Percentiles rank a stretch among this genome's conserved stretches.
Conservation (phyloP, 208 protist species). For the Acanthamoeba royreba region DNA sequence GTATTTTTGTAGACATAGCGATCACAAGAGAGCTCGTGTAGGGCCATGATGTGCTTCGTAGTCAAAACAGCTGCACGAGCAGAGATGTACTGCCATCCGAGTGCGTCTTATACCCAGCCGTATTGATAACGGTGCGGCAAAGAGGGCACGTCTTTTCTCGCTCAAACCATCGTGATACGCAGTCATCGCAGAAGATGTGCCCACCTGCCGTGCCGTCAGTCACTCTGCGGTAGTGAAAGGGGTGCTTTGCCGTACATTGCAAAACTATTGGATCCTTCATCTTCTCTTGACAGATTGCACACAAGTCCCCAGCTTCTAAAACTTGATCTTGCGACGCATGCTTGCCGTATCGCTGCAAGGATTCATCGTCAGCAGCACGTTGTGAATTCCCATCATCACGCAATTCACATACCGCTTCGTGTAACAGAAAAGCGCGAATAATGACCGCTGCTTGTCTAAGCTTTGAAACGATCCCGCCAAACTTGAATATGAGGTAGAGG, state of each 20-base stretch:
- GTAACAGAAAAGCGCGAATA: slow-evolving; percentile 11
- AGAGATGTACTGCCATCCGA: slow-evolving; percentile 32
- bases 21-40: background rate
- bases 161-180: slow-evolving; percentile 59
- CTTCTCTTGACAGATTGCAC: slow-evolving; percentile 56
- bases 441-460: background rate
- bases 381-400: background rate
- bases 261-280: slow-evolving; percentile 39
- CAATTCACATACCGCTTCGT: slow-evolving; percentile 4
- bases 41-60: background rate
- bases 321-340: slow-evolving; percentile 51
- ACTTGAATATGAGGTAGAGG: slow-evolving; percentile 56
- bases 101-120: slow-evolving; percentile 51
- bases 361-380: background rate
- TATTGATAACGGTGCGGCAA: slow-evolving; percentile 39
- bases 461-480: background rate
- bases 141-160: slow-evolving; percentile 58
- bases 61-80: slow-evolving; percentile 16
- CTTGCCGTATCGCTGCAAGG: slow-evolving; percentile 40
- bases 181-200: slow-evolving; percentile 65
- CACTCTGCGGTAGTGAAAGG: background rate
- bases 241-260: background rate
- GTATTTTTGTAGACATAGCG: background rate
- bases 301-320: slow-evolving; percentile 42
- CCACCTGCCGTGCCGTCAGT: slow-evolving; percentile 8